Evolutionary conservation across 2,329 filamentous ascomycete genomes (phyloP).

Genomic region (Domatiomyces globalis): DNA sequence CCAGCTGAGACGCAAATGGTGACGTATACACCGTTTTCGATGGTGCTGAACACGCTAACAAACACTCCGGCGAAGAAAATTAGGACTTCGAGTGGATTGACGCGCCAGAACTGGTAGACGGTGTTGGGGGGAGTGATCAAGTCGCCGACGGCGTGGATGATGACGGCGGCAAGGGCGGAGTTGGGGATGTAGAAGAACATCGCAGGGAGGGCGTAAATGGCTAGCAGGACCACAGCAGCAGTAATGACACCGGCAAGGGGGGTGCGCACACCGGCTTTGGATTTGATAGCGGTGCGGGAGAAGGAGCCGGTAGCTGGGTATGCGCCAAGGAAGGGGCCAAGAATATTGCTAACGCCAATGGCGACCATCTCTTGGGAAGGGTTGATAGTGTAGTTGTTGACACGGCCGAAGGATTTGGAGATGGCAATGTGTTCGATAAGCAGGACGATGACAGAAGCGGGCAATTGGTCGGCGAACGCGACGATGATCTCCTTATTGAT

Average conservation of each 20-base stretch:
- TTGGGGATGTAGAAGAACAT: slow-evolving; percentile 91
- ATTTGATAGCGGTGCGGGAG: slow-evolving; percentile 91
- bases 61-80: slow-evolving; percentile 91
- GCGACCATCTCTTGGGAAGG: slow-evolving; percentile 93
- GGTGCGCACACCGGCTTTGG: slow-evolving; percentile 86
- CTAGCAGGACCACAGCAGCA: slow-evolving; percentile 68
- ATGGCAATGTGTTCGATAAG: slow-evolving; percentile 96
- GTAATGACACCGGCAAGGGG: slow-evolving; percentile 85
- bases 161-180: slow-evolving; percentile 68
- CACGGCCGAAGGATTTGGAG: slow-evolving; percentile 85
- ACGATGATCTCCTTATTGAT: slow-evolving; percentile 54
- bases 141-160: slow-evolving; percentile 90
- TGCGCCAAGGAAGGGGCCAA: slow-evolving; percentile 80
- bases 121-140: slow-evolving; percentile 82
- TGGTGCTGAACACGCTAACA: slow-evolving; percentile 73
- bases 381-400: slow-evolving; percentile 93
- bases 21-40: slow-evolving; percentile 85
- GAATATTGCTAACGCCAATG: slow-evolving; percentile 77
- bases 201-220: slow-evolving; percentile 73
- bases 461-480: slow-evolving; percentile 57
- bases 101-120: slow-evolving; percentile 88
- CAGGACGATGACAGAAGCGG: slow-evolving; percentile 80
- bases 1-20: slow-evolving; percentile 66
- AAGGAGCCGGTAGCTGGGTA: slow-evolving; percentile 94
- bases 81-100: slow-evolving; percentile 75